phyloP scores from a whole-genome alignment of 768 basidiomycete genomes.

The Cystobasidium tubakii region DNA sequence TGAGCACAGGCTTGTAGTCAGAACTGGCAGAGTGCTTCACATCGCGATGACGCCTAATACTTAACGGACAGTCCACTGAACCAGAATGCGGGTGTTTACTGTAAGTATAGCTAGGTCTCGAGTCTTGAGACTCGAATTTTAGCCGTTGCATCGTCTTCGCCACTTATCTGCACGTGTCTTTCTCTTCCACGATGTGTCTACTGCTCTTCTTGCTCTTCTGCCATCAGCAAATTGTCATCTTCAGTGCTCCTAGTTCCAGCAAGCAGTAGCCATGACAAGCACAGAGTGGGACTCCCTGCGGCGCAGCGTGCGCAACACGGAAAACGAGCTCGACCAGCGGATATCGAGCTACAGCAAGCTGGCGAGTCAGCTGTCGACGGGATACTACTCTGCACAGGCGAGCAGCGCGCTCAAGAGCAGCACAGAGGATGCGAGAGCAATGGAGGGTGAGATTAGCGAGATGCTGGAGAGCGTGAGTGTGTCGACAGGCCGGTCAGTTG shows the following conservation, averaged over 20 bases:
- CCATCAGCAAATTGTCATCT: too few relatives aligned
- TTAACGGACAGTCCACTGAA: too few relatives aligned
- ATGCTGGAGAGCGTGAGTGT: conserved; percentile 71
- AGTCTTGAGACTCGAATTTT: too few relatives aligned
- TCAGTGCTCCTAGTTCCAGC: background rate
- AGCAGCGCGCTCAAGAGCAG: conserved; percentile 57
- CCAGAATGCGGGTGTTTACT: too few relatives aligned
- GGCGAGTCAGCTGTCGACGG: conserved; percentile 55
- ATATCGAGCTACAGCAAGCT: conserved; percentile 83
- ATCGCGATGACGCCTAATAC: too few relatives aligned
- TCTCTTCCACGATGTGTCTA: too few relatives aligned
- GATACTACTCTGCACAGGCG: conserved; percentile 45
- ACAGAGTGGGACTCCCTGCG: conserved; percentile 73
- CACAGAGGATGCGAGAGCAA: conserved; percentile 60
- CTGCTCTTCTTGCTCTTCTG: too few relatives aligned
- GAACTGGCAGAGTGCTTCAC: too few relatives aligned
- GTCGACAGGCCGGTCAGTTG: conserved; percentile 5
- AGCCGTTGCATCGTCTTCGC: too few relatives aligned
- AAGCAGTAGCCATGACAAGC: conserved; percentile 28
- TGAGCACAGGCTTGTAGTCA: too few relatives aligned
- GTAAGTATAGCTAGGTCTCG: too few relatives aligned
- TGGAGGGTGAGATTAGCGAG: conserved; percentile 81
- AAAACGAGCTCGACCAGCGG: conserved; percentile 84
- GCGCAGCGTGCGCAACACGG: conserved; percentile 84
- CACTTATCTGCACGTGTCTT: too few relatives aligned